Conservation (phyloP, 805 yeast genomes). For the Sungouiella blattae region DNA sequence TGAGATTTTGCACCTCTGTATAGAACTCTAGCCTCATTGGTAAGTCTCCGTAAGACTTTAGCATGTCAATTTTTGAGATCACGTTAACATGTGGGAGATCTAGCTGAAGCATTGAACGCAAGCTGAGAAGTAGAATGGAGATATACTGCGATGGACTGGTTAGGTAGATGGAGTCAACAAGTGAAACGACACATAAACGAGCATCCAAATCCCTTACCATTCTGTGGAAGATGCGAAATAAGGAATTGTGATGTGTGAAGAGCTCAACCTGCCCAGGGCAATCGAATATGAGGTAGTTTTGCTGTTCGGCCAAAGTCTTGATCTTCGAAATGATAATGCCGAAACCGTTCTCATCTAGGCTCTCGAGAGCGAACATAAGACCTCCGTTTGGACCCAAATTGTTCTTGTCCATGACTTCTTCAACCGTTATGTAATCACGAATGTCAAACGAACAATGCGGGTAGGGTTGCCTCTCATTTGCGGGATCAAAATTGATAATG, state of each 20-base stretch:
- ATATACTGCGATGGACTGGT: constrained; percentile 88
- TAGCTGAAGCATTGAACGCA: constrained; percentile 89
- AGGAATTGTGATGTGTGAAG: constrained; percentile 82
- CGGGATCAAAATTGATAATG: constrained; percentile 90
- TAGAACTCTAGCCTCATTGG: constrained; percentile 84
- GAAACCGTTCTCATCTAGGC: constrained; percentile 37
- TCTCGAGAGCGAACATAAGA: constrained; percentile 80
- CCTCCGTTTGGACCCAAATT: constrained; percentile 89
- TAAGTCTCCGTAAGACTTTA: constrained; percentile 71
- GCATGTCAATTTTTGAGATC: constrained; percentile 82
- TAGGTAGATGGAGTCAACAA: constrained; percentile 78
- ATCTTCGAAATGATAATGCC: constrained; percentile 59
- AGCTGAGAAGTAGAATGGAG: constrained; percentile 71
- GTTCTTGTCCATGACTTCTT: constrained; percentile 72
- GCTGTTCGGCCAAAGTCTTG: constrained; percentile 48
- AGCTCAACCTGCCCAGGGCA: constrained; percentile 97
- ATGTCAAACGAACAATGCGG: constrained; percentile 70
- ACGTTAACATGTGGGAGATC: constrained; percentile 93
- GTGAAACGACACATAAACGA: constrained; percentile 78
- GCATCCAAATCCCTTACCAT: constrained; percentile 57
- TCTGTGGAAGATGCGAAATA: constrained; percentile 61
- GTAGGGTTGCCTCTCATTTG: constrained; percentile 69
- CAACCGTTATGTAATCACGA: constrained; percentile 69
- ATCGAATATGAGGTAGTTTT: constrained; percentile 71
- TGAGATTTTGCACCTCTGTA: constrained; percentile 86